Conservation (phyloP, 75 land plant genomes). For the Cunninghamia lanceolata region DNA sequence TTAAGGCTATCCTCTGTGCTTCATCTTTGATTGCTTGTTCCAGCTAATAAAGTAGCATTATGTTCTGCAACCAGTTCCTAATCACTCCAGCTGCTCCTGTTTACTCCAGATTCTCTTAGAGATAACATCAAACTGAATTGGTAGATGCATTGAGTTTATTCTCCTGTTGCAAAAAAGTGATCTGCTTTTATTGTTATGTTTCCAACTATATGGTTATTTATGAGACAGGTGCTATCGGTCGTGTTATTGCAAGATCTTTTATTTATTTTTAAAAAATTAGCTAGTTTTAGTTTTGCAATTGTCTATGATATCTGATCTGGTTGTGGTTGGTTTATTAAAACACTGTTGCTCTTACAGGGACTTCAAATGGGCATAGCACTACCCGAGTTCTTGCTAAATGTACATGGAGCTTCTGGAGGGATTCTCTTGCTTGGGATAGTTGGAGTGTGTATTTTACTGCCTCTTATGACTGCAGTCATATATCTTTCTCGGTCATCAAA, state of each 20-base stretch:
- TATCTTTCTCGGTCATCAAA: slow-evolving; percentile 96
- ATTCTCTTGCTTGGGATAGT: slow-evolving; percentile 85
- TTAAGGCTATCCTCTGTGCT: no score
- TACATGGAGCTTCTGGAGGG: slow-evolving; percentile 93
- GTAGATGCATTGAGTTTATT: not conserved
- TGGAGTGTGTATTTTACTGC: slow-evolving; percentile 92
- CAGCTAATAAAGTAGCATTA: no score
- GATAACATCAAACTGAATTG: not conserved
- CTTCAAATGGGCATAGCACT: slow-evolving; percentile 99
- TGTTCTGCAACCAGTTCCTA: no score
- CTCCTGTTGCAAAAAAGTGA: not conserved
- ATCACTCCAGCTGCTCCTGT: not conserved
- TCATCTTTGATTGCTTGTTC: no score
- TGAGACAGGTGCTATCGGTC: not conserved
- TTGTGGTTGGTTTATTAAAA: not conserved
- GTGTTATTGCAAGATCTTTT: not conserved
- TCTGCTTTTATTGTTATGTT: not conserved
- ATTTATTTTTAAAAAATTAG: not conserved
- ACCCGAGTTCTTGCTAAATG: slow-evolving; percentile 81
- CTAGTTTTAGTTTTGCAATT: not conserved
- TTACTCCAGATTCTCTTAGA: not conserved
- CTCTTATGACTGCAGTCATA: slow-evolving; percentile 83
- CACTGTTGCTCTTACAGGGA: slow-evolving; percentile 44
- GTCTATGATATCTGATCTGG: not conserved
- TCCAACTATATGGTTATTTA: not conserved